These are phyloP conservation scores for Closterium sp. DNA, from an alignment of 139 green algal genomes.

Conservation along the genomic window DNA sequence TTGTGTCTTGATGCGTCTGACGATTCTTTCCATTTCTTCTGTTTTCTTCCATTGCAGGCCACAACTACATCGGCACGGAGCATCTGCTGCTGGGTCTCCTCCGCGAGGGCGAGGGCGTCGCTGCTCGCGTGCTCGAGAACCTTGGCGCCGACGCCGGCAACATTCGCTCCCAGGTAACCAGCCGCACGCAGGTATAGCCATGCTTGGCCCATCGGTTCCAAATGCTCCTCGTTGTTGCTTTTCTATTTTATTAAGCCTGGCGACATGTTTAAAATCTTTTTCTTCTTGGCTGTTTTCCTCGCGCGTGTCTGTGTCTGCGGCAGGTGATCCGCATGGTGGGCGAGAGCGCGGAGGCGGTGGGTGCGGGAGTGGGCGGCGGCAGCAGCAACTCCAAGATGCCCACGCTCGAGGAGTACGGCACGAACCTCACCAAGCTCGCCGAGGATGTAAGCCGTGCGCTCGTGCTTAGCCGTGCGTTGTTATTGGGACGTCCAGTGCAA, in stretches of 20 bases:
- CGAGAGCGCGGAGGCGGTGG: constrained; percentile 92
- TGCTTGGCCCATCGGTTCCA: neutral
- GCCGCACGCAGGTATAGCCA: neutral
- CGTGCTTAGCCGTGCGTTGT: neutral
- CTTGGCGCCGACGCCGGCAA: constrained; percentile 93
- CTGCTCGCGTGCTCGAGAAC: constrained; percentile 93
- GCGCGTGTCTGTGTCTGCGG: neutral
- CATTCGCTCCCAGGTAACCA: constrained; percentile 84
- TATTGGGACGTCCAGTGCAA: neutral
- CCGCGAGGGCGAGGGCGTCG: constrained; percentile 95
- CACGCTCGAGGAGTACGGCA: constrained; percentile 98
- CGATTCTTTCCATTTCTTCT: too few relatives aligned
- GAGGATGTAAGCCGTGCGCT: neutral
- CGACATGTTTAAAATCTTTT: neutral
- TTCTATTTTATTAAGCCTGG: neutral
- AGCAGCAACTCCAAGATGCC: constrained; percentile 92
- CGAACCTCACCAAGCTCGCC: constrained; percentile 94
- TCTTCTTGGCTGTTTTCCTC: neutral
- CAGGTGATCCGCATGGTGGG: constrained; percentile 98
- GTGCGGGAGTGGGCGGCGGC: constrained; percentile 70
- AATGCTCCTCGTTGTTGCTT: neutral
- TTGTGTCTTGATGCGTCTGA: too few relatives aligned
- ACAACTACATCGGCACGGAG: constrained; percentile 4
- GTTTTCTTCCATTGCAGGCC: neutral
- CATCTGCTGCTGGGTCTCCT: constrained; percentile 85